Evolutionary conservation across 257 asterid species (phyloP).

Genomic region (Paulownia fortunei): DNA sequence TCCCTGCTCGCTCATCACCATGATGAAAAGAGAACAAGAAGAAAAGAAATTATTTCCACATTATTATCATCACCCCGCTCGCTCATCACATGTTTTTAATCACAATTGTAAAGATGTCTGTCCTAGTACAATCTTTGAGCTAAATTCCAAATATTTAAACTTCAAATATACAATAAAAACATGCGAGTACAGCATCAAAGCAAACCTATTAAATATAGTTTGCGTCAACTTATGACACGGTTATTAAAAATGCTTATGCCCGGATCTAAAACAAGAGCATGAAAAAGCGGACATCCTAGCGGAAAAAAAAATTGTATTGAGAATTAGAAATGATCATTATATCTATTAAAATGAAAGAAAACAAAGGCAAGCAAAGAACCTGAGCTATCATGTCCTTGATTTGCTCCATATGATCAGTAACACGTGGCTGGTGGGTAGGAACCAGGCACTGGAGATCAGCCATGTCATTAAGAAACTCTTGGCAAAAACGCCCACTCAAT

Average conservation of each 20-base stretch:
- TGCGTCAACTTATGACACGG: neutral
- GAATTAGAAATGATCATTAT: conserved; percentile 16
- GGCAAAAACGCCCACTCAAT: conserved; percentile 77
- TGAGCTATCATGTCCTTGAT: conserved; percentile 78
- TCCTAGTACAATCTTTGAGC: conserved; percentile 16
- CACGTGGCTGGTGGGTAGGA: conserved; percentile 85
- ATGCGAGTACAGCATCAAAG: neutral
- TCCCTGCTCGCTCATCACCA: neutral
- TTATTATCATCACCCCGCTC: no score
- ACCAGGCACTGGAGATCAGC: conserved; percentile 80
- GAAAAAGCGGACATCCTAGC: neutral
- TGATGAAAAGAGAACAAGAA: neutral
- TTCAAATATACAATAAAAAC: neutral
- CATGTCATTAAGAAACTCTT: conserved; percentile 83
- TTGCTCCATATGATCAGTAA: conserved; percentile 61
- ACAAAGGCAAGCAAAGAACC: conserved; percentile 45
- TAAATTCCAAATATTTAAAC: conserved; percentile 5
- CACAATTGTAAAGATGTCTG: neutral
- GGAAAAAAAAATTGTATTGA: neutral
- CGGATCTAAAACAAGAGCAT: conserved; percentile 2
- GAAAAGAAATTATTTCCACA: neutral
- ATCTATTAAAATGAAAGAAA: neutral
- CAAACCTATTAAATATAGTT: neutral
- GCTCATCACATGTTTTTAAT: neutral
- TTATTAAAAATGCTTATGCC: neutral